These are phyloP conservation scores for Salix brachista DNA, from an alignment of 345 rosid genomes.

Conservation along the genomic window DNA sequence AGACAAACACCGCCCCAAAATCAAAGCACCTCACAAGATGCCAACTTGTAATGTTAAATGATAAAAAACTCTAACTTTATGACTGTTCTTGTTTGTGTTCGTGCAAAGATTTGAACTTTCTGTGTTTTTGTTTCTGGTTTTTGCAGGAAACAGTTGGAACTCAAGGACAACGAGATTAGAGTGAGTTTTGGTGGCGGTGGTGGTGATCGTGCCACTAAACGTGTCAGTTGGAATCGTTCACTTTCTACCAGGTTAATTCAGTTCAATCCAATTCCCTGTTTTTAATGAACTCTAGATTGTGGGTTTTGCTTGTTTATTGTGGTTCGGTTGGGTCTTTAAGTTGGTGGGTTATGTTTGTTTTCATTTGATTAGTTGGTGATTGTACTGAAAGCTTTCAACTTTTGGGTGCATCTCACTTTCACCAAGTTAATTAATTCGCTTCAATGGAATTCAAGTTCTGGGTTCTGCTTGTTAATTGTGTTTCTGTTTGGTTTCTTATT, in stretches of 20 bases:
- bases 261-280: neutral
- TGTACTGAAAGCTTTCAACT: too few relatives aligned
- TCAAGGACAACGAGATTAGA: slow-evolving; percentile 29
- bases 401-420: too few relatives aligned
- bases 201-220: slow-evolving; percentile 40
- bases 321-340: neutral
- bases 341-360: neutral
- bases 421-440: too few relatives aligned
- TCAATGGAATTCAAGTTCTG: too few relatives aligned
- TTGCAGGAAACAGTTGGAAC: slow-evolving; percentile 24
- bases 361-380: too few relatives aligned
- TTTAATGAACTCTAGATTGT: neutral
- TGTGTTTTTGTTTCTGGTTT: neutral
- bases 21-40: slow-evolving; percentile 13
- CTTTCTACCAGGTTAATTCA: slow-evolving; percentile 73
- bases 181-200: slow-evolving; percentile 41
- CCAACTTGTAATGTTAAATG: slow-evolving; percentile 21
- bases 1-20: slow-evolving; percentile 23
- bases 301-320: neutral
- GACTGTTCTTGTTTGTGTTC: neutral
- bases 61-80: neutral
- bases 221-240: slow-evolving; percentile 85
- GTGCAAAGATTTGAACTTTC: neutral
- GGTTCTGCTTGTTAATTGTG: too few relatives aligned
- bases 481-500: too few relatives aligned